These are phyloP conservation scores for Pleoardoris graminearum DNA, from an alignment of 2,329 filamentous ascomycete species.

Conservation along the genomic window DNA sequence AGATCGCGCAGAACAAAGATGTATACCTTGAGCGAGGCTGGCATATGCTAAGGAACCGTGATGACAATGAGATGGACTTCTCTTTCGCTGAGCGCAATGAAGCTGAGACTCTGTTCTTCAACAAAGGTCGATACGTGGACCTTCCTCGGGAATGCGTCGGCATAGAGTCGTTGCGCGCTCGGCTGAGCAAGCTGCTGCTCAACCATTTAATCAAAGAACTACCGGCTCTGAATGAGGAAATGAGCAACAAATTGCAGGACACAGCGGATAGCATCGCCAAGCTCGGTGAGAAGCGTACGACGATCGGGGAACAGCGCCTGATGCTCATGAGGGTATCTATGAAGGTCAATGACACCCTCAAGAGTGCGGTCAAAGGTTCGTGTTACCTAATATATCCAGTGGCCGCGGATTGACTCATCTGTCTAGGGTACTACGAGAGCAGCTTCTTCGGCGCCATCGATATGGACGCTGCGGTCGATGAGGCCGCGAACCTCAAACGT, in stretches of 20 bases:
- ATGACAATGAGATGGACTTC: slow-evolving; percentile 42
- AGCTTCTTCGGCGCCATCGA: slow-evolving; percentile 53
- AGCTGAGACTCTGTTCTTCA: slow-evolving; percentile 44
- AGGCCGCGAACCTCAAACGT: slow-evolving; percentile 46
- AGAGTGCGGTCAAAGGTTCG: slow-evolving; percentile 55
- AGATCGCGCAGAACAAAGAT: slow-evolving; percentile 46
- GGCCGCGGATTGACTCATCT: too few species aligned
- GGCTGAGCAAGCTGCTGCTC: slow-evolving; percentile 57
- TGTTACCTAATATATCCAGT: too few species aligned
- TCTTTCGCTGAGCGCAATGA: slow-evolving; percentile 47
- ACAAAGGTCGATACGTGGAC: slow-evolving; percentile 28
- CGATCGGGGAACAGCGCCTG: slow-evolving; percentile 52
- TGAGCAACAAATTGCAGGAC: slow-evolving; percentile 30
- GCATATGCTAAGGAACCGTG: slow-evolving; percentile 58
- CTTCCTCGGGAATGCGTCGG: slow-evolving; percentile 47
- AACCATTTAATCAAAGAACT: slow-evolving; percentile 43
- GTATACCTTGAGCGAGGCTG: slow-evolving; percentile 53
- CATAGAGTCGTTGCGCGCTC: slow-evolving; percentile 51
- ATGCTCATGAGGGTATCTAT: slow-evolving; percentile 55
- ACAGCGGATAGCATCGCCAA: slow-evolving; percentile 43
- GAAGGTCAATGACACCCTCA: slow-evolving; percentile 51
- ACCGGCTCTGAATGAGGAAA: slow-evolving; percentile 38
- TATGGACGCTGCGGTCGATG: slow-evolving; percentile 20
- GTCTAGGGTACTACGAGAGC: slow-evolving; percentile 56
- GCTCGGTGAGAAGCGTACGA: slow-evolving; percentile 56